Percentiles rank a stretch among this genome's conserved stretches.
These are phyloP conservation scores for Echeveria elegans DNA, from an alignment of 164 flowering plant species.

Conservation along the genomic window DNA sequence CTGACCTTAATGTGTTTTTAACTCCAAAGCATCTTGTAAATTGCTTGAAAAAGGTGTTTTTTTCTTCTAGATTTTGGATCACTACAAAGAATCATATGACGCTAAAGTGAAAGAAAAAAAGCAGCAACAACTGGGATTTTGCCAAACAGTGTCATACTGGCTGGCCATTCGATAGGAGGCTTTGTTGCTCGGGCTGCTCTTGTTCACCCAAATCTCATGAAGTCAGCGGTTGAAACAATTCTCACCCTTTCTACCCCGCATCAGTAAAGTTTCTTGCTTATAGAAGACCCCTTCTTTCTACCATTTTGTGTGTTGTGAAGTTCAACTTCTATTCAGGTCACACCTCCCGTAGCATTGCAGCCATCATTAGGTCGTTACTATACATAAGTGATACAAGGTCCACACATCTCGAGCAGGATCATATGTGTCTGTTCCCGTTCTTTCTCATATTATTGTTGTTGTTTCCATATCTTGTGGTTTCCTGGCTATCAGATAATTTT, in stretches of 20 bases:
- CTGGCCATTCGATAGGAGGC: constrained; percentile 99
- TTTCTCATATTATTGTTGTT: constrained; percentile 68
- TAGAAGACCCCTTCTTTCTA: constrained; percentile 7
- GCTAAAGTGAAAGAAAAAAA: constrained; percentile 62
- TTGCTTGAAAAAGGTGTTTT: constrained; percentile 5
- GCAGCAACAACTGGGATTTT: constrained; percentile 46
- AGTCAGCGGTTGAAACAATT: constrained; percentile 79
- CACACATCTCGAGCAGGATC: constrained; percentile 40
- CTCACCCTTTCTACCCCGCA: constrained; percentile 94
- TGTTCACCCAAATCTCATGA: constrained; percentile 72
- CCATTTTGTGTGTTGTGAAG: neutral
- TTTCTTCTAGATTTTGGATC: constrained; percentile 74
- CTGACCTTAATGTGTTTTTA: too few relatives aligned
- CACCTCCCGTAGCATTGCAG: constrained; percentile 92
- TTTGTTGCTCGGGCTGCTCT: constrained; percentile 97
- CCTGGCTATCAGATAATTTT: constrained; percentile 77
- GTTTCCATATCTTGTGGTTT: constrained; percentile 86
- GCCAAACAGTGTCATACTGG: constrained; percentile 86
- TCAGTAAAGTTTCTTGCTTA: constrained; percentile 47
- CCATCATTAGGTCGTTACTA: constrained; percentile 90
- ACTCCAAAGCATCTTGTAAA: too few relatives aligned
- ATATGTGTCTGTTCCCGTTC: constrained; percentile 38
- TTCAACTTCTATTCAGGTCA: constrained; percentile 40
- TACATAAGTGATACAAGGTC: constrained; percentile 63
- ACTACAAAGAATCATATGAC: constrained; percentile 67